phyloP scores from a whole-genome alignment of 2,329 filamentous ascomycete genomes.

The Sporothrix luriei region DNA sequence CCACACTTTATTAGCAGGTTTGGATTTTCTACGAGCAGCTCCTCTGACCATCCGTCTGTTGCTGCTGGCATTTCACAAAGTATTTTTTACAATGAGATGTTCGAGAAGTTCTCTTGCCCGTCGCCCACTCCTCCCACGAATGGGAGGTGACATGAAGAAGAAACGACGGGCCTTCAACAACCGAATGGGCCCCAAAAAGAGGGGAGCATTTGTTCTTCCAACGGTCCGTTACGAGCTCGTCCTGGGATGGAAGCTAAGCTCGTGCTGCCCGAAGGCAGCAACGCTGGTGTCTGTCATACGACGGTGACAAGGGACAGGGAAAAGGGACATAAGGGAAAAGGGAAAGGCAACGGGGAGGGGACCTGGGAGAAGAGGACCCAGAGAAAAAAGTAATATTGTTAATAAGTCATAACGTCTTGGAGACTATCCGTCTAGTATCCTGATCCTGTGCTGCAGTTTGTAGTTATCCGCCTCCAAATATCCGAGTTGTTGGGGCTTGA shows the following conservation, averaged over 20 bases:
- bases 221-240: slow-evolving; percentile 79
- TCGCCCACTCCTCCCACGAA: slow-evolving; percentile 42
- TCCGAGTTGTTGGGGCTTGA: neutral
- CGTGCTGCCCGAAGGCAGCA: slow-evolving; percentile 75
- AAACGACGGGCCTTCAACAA: slow-evolving; percentile 46
- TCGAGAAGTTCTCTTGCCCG: slow-evolving; percentile 50
- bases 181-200: slow-evolving; percentile 38
- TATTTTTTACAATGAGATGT: slow-evolving; percentile 31
- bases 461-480: neutral
- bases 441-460: slow-evolving; percentile 8
- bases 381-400: slow-evolving; percentile 26
- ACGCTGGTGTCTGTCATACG: slow-evolving; percentile 57
- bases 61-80: too few relatives aligned
- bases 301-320: neutral
- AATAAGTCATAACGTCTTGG: slow-evolving; percentile 19
- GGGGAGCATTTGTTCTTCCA: slow-evolving; percentile 61
- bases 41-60: too few relatives aligned
- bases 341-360: neutral
- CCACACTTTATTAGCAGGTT: too few relatives aligned
- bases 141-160: slow-evolving; percentile 40
- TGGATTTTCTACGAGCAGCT: too few relatives aligned
- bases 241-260: slow-evolving; percentile 67
- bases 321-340: neutral
- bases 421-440: slow-evolving; percentile 16
- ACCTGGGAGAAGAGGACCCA: neutral